phyloP scores from a whole-genome alignment of 2,329 filamentous ascomycete genomes.

The Passalora sequoiae region DNA sequence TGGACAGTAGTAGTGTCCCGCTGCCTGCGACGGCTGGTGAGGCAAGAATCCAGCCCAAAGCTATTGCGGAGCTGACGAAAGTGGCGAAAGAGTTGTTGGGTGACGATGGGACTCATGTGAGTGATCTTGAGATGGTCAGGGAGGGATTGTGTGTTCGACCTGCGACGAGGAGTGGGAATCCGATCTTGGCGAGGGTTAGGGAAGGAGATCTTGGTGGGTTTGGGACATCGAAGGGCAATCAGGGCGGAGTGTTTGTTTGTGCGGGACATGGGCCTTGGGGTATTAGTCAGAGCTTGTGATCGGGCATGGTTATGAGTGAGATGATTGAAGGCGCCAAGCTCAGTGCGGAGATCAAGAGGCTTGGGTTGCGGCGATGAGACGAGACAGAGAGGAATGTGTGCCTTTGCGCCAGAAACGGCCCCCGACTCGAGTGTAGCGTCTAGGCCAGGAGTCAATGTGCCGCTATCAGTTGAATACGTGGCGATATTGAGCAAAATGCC shows the following conservation, averaged over 20 bases:
- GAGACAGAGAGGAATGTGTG: no score
- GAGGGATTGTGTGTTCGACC: constrained; percentile 70
- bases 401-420: no score
- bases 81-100: constrained; percentile 49
- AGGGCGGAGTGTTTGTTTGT: constrained; percentile 69
- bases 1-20: constrained; percentile 58
- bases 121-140: constrained; percentile 57
- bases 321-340: constrained; percentile 48
- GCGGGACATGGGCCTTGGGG: constrained; percentile 96
- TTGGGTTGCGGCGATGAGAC: constrained; percentile 39
- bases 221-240: constrained; percentile 38
- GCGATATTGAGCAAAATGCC: no score
- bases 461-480: no score
- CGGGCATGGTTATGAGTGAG: constrained; percentile 57
- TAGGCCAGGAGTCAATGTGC: no score
- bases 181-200: constrained; percentile 56
- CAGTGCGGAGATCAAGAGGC: constrained; percentile 55
- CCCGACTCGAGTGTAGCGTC: no score
- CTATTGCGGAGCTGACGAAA: constrained; percentile 48
- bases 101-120: constrained; percentile 31
- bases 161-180: constrained; percentile 58
- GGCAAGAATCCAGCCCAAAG: constrained; percentile 42
- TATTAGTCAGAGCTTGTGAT: constrained; percentile 92
- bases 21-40: constrained; percentile 56
- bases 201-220: constrained; percentile 52